Conservation (phyloP, 257 asterid species). For the Salvia rosmarinus region DNA sequence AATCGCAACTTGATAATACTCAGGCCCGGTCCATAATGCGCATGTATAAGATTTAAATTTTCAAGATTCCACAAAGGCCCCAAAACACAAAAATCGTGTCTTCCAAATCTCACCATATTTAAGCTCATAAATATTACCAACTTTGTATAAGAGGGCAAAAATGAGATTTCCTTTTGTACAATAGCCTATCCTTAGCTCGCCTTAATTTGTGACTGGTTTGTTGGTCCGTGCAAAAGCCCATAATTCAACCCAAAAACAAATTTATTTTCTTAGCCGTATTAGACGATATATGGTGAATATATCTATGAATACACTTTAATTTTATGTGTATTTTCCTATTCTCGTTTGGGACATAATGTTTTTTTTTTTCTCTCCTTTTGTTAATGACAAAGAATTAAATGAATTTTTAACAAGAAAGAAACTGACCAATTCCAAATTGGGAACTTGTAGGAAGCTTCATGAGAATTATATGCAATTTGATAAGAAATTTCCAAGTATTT, state of each 20-base stretch:
- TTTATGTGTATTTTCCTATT: neutral
- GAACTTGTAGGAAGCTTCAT: neutral
- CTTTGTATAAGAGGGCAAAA: neutral
- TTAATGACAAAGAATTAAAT: neutral
- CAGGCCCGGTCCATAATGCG: too few relatives aligned
- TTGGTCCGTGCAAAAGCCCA: constrained; percentile 1
- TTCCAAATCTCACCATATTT: neutral
- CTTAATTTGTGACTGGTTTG: neutral
- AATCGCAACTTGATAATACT: too few relatives aligned
- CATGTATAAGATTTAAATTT: too few relatives aligned
- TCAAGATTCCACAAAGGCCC: neutral
- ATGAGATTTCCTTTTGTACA: neutral
- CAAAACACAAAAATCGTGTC: neutral
- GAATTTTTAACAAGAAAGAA: neutral
- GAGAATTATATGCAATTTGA: neutral
- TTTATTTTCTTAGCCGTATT: neutral
- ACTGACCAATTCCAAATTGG: neutral
- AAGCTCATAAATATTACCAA: neutral
- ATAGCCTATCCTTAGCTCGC: constrained; percentile 18
- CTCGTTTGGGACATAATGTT: neutral
- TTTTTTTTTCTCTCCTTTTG: too few relatives aligned
- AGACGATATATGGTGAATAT: neutral
- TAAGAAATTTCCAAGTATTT: neutral
- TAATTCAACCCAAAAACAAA: neutral
- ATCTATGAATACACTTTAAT: neutral